Evolutionary conservation across 2,329 filamentous ascomycete species (phyloP), one percentile per base, ranked within the genome.

Genomic region (Trichophyton schoenleinii): DNA sequence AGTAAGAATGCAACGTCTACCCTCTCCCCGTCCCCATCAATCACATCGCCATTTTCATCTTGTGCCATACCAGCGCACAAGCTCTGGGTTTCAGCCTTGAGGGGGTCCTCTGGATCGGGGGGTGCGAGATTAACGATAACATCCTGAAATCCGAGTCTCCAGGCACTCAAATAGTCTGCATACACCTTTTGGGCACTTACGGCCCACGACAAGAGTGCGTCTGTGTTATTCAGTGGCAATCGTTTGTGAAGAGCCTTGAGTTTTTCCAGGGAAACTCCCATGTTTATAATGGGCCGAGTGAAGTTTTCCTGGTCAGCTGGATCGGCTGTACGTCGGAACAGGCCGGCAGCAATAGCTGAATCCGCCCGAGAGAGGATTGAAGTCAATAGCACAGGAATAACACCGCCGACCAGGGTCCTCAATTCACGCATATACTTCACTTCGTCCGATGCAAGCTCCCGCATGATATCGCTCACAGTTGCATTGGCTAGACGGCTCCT

Each of bases 1-100:
- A 99, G 79, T 53, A 99, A 80, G 73, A 94, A 95, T 6, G 91
- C 91, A 57, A 99, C 94, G 71, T 97, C 94, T 7, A 96, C 91
- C 59, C 90, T 85, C 72, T 96, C 90, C 11, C 92, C 94, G 64
- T 92, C 82, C 38, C 83, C 83, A 66, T 91, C 84, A 58, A 84
- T 75, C 15, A 85, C 76, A 67, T 86, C 83, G 9, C 83, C 82
- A 63, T 83, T 78, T 53, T 81, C 77, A 68, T 86, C 83, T 64
- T 80, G 76, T 38, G 80, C 77, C 71, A 85, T 76, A 48, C 75
- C 77, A 64, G 82, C 79, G 61, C 83, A 81, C 69, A 78, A 68
- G 57, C 73, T 76, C 64, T 79, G 79, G 3, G 77, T 75, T 11
- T 79, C 76, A 38, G 77, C 73, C 63, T 75, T 73, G 36, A 62